Evolutionary conservation across 192 early-diverging fungal genomes (phyloP).

Genomic region (Umbelopsis sp.): DNA sequence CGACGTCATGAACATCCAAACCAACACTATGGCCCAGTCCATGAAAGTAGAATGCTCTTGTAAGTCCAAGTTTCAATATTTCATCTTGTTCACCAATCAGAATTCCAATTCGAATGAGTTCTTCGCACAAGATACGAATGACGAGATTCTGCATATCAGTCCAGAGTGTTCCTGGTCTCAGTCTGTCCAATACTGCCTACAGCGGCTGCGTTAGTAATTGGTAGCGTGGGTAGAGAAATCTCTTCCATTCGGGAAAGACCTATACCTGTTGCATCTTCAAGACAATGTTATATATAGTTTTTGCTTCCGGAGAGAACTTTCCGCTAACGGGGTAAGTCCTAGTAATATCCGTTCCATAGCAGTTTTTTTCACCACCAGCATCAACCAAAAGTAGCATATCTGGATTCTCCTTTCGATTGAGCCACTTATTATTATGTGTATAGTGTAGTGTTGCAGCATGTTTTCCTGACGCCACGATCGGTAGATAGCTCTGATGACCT

Average conservation of each 20-base stretch:
- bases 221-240: background rate
- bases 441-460: constrained; percentile 88
- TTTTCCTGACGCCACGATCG: constrained; percentile 80
- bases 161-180: constrained; percentile 83
- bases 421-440: constrained; percentile 66
- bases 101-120: constrained; percentile 72
- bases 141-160: constrained; percentile 88
- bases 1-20: constrained; percentile 91
- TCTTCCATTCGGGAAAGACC: background rate
- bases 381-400: constrained; percentile 78
- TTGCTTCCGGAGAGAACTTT: constrained; percentile 69
- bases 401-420: constrained; percentile 38
- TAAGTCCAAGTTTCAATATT: constrained; percentile 66
- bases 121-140: constrained; percentile 60
- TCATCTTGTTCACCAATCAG: constrained; percentile 65
- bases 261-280: constrained; percentile 74
- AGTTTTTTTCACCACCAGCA: constrained; percentile 78
- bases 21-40: constrained; percentile 91
- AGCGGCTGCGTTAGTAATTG: background rate
- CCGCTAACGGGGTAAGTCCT: constrained; percentile 84
- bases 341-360: constrained; percentile 93
- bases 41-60: constrained; percentile 87
- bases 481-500: constrained; percentile 79
- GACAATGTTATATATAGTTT: constrained; percentile 81
- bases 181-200: constrained; percentile 63